Evolutionary conservation across 345 rosid species (phyloP).

Genomic region (Erysimum cheiranthoides): DNA sequence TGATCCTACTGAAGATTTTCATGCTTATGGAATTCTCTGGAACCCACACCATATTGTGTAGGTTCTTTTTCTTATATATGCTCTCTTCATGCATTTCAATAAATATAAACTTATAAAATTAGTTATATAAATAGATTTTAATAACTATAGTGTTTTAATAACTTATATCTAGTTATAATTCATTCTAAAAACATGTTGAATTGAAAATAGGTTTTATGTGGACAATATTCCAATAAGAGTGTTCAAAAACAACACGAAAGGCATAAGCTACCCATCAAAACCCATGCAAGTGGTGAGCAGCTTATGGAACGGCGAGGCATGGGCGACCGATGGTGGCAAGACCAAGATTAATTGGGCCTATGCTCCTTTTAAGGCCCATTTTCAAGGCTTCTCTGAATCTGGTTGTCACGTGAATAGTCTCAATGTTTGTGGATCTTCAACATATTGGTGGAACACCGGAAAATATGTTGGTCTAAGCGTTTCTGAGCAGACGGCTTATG

Average conservation of each 20-base stretch:
- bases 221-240: conserved; percentile 64
- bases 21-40: conserved; percentile 61
- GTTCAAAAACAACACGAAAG: conserved; percentile 53
- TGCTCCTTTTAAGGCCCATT: conserved; percentile 59
- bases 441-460: conserved; percentile 60
- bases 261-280: conserved; percentile 17
- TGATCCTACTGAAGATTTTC: conserved; percentile 59
- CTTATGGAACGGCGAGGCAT: conserved; percentile 62
- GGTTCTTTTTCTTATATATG: not conserved
- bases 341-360: conserved; percentile 58
- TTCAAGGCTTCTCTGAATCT: conserved; percentile 47
- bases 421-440: conserved; percentile 19
- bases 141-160: not conserved
- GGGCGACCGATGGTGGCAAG: conserved; percentile 67
- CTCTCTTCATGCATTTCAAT: not conserved
- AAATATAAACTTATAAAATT: not conserved
- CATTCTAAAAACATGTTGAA: not conserved
- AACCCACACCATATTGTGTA: conserved; percentile 68
- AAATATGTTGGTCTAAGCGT: conserved; percentile 3
- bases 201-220: conserved; percentile 37
- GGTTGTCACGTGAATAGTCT: conserved; percentile 42
- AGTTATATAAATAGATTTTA: not conserved
- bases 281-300: conserved; percentile 61
- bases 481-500: not conserved
- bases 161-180: not conserved